Evolutionary conservation across 768 basidiomycete genomes (phyloP).

Genomic region (Termitomyces sp.): DNA sequence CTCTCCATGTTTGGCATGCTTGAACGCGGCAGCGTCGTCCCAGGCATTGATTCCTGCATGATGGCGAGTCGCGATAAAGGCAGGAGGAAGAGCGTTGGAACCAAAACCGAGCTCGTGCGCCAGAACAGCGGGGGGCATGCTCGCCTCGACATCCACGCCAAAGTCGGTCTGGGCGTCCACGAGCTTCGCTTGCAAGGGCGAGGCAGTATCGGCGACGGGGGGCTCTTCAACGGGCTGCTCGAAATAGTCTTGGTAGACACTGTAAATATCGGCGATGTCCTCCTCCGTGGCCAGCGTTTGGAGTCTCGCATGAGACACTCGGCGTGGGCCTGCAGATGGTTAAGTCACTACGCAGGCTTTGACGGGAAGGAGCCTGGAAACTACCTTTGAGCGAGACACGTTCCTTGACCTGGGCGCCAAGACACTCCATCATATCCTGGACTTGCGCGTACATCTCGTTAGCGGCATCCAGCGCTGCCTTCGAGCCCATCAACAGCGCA

Average conservation of each 20-base stretch:
- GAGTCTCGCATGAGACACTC: constrained; percentile 9
- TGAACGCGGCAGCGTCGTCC: constrained; percentile 9
- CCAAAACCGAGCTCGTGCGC: constrained; percentile 17
- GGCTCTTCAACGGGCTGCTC: neutral
- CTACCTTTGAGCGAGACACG: neutral
- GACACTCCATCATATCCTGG: constrained; percentile 7
- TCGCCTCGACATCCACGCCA: constrained; percentile 10
- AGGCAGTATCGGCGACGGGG: neutral
- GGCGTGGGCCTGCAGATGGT: neutral
- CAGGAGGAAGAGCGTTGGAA: constrained; percentile 20
- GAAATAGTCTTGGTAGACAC: constrained; percentile 13
- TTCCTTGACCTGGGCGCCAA: neutral
- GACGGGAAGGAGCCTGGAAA: neutral
- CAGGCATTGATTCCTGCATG: constrained; percentile 16
- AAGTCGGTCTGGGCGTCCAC: constrained; percentile 4
- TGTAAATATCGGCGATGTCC: constrained; percentile 5
- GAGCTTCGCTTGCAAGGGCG: neutral
- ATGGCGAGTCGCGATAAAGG: constrained; percentile 23
- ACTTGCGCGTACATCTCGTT: constrained; percentile 5
- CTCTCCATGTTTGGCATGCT: neutral
- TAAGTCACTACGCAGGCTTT: neutral
- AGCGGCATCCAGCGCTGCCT: neutral
- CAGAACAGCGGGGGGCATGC: constrained; percentile 2
- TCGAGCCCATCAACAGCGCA: neutral
- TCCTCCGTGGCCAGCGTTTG: constrained; percentile 11